Evolutionary conservation across 1,284 basidiomycete genomes (phyloP).

Genomic region (Cryptococcus sp.): DNA sequence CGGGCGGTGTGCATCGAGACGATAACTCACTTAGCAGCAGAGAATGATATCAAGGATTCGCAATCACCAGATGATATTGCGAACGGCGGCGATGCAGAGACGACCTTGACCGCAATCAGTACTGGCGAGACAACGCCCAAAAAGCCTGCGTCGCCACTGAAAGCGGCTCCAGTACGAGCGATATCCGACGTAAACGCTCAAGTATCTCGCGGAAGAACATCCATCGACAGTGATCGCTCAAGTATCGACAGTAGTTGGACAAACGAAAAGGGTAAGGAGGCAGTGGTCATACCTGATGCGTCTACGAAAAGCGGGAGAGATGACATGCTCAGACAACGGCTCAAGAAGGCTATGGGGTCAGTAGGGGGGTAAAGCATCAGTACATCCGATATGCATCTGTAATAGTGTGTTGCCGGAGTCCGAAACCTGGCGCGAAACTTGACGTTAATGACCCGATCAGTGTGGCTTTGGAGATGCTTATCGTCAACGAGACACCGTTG

Average conservation of each 20-base stretch:
- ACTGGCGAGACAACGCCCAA: neutral
- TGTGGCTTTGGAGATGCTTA: too few relatives aligned
- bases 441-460: too few relatives aligned
- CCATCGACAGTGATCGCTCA: too few relatives aligned
- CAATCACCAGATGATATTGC: neutral
- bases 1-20: constrained; percentile 74
- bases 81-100: too few relatives aligned
- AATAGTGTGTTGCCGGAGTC: too few relatives aligned
- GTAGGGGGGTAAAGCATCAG: constrained; percentile 34
- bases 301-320: constrained; percentile 40
- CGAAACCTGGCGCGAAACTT: too few relatives aligned
- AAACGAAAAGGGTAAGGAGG: neutral
- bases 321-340: constrained; percentile 45
- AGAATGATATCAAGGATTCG: constrained; percentile 14
- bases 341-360: constrained; percentile 53
- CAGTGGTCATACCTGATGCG: constrained; percentile 1
- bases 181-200: constrained; percentile 1
- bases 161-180: constrained; percentile 12
- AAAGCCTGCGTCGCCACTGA: constrained; percentile 5
- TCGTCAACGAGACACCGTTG: too few relatives aligned
- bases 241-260: neutral
- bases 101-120: too few relatives aligned
- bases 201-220: neutral
- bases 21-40: constrained; percentile 56
- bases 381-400: neutral